Evolutionary conservation across 202 grass and related monocot species (phyloP).

Genomic region (Panicum hallii): DNA sequence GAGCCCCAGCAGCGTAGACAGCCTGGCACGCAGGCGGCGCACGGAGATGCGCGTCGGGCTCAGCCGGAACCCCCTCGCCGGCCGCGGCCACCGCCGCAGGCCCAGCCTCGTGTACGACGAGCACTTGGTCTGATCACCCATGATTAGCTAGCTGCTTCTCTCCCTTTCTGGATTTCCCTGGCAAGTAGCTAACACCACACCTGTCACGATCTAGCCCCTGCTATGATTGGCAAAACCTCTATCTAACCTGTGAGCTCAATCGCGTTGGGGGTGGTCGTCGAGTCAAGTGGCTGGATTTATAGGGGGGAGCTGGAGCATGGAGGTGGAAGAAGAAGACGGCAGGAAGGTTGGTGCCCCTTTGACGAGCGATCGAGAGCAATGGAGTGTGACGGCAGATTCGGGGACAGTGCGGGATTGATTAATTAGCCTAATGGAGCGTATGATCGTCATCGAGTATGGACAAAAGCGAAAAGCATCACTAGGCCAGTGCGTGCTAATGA

Average conservation of each 20-base stretch:
- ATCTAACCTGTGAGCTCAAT: not conserved
- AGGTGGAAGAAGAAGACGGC: slow-evolving; percentile 41
- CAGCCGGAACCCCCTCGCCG: slow-evolving; percentile 52
- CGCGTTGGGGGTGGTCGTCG: slow-evolving; percentile 26
- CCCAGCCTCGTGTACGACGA: slow-evolving; percentile 39
- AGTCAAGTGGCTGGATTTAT: slow-evolving; percentile 53
- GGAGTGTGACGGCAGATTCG: slow-evolving; percentile 48
- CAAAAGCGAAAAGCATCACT: slow-evolving; percentile 48
- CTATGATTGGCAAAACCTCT: not conserved
- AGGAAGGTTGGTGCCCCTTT: slow-evolving; percentile 58
- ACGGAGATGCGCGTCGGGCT: slow-evolving; percentile 44
- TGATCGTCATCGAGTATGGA: slow-evolving; percentile 41
- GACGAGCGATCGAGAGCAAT: slow-evolving; percentile 41
- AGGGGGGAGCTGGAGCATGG: not conserved
- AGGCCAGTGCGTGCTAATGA: slow-evolving; percentile 36
- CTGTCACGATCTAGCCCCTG: not conserved
- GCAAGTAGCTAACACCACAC: not conserved
- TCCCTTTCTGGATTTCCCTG: not conserved
- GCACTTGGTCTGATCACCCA: slow-evolving; percentile 37
- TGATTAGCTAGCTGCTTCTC: not conserved
- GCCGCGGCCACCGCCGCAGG: slow-evolving; percentile 43
- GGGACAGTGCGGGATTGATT: slow-evolving; percentile 50
- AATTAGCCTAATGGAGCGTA: slow-evolving; percentile 42
- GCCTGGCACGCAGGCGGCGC: slow-evolving; percentile 50
- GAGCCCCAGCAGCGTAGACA: slow-evolving; percentile 47